Percentiles rank a stretch among this genome's conserved stretches.
Conservation (phyloP, 208 protist genomes). For the Phytomonas sp. region DNA sequence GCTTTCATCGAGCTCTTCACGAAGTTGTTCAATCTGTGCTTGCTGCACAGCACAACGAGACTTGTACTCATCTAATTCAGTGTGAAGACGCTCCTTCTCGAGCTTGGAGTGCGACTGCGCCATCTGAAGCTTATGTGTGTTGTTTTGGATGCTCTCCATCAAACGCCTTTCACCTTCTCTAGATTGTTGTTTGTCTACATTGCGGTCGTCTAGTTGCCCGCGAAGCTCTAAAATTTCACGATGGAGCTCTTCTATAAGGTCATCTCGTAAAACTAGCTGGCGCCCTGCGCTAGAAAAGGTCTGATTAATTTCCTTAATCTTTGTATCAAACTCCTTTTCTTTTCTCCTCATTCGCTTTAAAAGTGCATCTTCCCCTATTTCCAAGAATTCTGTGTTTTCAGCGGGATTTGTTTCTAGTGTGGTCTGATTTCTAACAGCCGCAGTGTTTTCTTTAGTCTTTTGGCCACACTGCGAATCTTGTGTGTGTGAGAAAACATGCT, state of each 20-base stretch:
- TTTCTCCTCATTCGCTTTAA: slow-evolving; percentile 43
- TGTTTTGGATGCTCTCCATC: slow-evolving; percentile 1
- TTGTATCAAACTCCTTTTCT: slow-evolving; percentile 64
- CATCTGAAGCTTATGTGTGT: neutral
- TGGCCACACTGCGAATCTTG: neutral
- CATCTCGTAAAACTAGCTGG: slow-evolving; percentile 51
- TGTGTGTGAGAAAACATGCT: neutral
- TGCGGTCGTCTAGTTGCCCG: slow-evolving; percentile 1
- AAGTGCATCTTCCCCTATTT: slow-evolving; percentile 27
- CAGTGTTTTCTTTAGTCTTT: neutral
- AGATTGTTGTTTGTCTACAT: neutral
- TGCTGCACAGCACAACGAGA: neutral
- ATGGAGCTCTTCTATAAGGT: slow-evolving; percentile 60
- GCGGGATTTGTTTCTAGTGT: slow-evolving; percentile 1
- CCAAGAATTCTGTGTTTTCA: slow-evolving; percentile 7
- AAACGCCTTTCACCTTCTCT: neutral
- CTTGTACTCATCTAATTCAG: neutral
- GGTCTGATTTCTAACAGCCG: neutral
- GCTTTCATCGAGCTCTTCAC: neutral
- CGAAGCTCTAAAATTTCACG: slow-evolving; percentile 39
- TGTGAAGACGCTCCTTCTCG: neutral
- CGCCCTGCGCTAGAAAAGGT: slow-evolving; percentile 60
- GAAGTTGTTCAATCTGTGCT: neutral
- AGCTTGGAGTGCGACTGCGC: neutral
- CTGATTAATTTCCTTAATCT: slow-evolving; percentile 66